Base-by-base conservation (phyloP, 331 rosid species). In the Malus hybrid region DNA sequence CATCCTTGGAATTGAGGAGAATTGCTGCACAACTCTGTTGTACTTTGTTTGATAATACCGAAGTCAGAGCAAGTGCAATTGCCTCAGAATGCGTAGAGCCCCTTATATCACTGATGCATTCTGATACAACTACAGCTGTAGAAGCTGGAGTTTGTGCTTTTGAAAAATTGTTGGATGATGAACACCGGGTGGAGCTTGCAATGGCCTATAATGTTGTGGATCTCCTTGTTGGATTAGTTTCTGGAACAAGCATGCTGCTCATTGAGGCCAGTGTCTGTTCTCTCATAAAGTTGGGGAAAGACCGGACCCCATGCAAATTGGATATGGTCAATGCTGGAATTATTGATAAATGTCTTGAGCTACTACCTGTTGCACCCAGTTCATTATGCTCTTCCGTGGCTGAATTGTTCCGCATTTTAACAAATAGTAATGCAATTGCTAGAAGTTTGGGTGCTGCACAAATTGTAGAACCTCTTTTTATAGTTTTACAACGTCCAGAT, bases 371-470 rank as follows among this genome's bases (percentile, higher is more conserved):
- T 74, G 92, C 91, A 65, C 92, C 96, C 70, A 92, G 90, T 86
- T 94, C 95, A 57, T 70, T 92, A 77, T 94, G 99, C 86, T 94
- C 97, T 31, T 88, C 96, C 20, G 87, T 92, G n/a, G 97, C 97
- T 1, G 97, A 94, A 83, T 88, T 94, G 50, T 92, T 94, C 80
- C 96, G 97, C 81, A 94, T 94, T 81, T 79, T 94, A 78, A 92
- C 99, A 79, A 94, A 90, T 77, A 92, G 91, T 79, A 90, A 74
- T 83, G 92, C 93, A 64, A 88, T 94, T 85, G 99, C 99, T 59
- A 81, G 97, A 87, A 90, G 97, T 86, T 88, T 93, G 59, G 95
- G 81, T 61, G 90, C 96, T 66, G 96, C 97, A 76, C 86, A 89
- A 76, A 86, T 92, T 28, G 97, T 94, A 36, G 99, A 94, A 85